Evolutionary conservation across 768 basidiomycete species (phyloP), one percentile per base, ranked within the genome.

Genomic region (Exidia glandulosa): DNA sequence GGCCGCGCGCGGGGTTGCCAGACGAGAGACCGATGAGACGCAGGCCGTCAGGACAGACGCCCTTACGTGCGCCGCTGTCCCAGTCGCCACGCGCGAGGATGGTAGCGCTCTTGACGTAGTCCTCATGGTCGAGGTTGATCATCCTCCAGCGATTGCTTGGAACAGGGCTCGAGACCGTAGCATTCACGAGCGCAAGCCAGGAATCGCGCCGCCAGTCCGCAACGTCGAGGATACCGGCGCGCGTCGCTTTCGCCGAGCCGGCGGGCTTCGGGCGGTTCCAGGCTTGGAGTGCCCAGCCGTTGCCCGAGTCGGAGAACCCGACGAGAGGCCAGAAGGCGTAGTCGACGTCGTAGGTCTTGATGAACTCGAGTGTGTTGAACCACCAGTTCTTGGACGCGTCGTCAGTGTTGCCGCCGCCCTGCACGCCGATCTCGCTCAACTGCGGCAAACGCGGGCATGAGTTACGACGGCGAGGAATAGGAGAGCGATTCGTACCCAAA

Each of bases 261-360:
- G n/a, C n/a, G n/a, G n/a, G n/a, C n/a, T n/a, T 31, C 30, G n/a
- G n/a, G 54, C 54, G 6, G 52, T 60, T 36, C 56, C 56, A 61
- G 34, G 41, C 34, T 10, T 45, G 2, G 25, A 61, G 52, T 7
- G 60, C 60, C 60, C 60, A 61, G 30, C 56, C 57, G 56, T 61
- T 57, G 31, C 56, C 57, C 55, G 58, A 47, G 14, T 57, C 56
- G 23, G 27, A 34, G 31, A 16, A 61, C 37, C 60, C 60, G 36
- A 61, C 56, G 29, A 61, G 56, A 5, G 60, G 60, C 60, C 60
- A 61, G 56, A 23, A 57, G 57, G 60, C 60, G 27, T 25, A 61
- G 57, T 61, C 60, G 57, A 61, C 31, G 41, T 61, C 60, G 60
- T 48, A 29, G 6, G 33, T 1, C 12, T 30, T 58, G 34, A 61